phyloP scores from a whole-genome alignment of 2,329 filamentous ascomycete genomes.

The Trichophyton simii region DNA sequence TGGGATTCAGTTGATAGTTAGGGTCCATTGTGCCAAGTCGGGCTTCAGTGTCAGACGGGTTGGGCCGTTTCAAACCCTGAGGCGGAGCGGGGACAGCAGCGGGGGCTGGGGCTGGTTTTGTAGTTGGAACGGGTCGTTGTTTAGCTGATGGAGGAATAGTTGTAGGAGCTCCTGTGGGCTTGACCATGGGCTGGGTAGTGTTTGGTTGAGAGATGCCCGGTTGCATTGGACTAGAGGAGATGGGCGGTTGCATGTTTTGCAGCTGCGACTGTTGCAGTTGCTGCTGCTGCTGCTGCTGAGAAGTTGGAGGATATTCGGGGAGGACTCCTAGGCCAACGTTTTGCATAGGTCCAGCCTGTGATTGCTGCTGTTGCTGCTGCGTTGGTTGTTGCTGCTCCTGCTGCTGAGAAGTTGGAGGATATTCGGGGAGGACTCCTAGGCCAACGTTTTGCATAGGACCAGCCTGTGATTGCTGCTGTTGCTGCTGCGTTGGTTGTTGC shows the following conservation, averaged over 20 bases:
- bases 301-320: neutral
- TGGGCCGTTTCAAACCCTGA: conserved; percentile 32
- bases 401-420: conserved; percentile 12
- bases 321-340: neutral
- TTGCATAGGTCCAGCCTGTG: neutral
- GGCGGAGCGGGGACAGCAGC: conserved; percentile 8
- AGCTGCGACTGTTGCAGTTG: too few species aligned
- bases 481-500: conserved; percentile 3
- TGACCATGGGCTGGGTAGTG: conserved; percentile 1
- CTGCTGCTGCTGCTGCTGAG: neutral
- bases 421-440: neutral
- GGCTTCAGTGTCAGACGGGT: conserved; percentile 36
- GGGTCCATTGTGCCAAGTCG: conserved; percentile 22
- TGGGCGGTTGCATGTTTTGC: neutral
- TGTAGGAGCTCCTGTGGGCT: neutral
- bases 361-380: conserved; percentile 16
- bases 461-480: conserved; percentile 14
- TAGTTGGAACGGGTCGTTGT: conserved; percentile 17
- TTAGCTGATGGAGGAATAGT: conserved; percentile 13
- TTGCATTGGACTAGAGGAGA: neutral
- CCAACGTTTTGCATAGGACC: neutral
- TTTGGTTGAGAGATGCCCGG: neutral
- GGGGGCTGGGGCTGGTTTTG: conserved; percentile 18
- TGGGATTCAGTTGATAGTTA: conserved; percentile 15
- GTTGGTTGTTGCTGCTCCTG: conserved; percentile 7